Conservation (phyloP, 345 rosid genomes). For the Eucalyptus leucophloia region DNA sequence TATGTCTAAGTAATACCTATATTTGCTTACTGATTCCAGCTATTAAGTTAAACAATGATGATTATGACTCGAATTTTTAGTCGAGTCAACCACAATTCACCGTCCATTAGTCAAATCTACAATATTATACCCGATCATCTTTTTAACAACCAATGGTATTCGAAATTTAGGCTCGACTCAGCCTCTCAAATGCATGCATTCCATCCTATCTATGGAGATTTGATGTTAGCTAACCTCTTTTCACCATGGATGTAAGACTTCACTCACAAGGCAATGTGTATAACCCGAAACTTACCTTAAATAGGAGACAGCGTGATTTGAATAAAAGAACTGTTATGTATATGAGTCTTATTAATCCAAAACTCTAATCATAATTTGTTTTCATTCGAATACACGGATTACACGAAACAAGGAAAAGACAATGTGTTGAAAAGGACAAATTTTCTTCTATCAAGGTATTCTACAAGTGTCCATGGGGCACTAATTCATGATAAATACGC, state of each 20-base stretch:
- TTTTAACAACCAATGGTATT: background rate
- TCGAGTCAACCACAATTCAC: background rate
- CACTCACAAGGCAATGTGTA: background rate
- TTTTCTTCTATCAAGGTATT: background rate
- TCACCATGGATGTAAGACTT: background rate
- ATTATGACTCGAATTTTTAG: background rate
- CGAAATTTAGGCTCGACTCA: background rate
- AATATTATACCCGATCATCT: background rate
- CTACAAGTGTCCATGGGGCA: background rate
- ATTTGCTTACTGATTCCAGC: background rate
- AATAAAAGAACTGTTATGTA: background rate
- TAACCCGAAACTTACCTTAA: background rate
- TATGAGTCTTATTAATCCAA: background rate
- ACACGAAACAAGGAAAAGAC: background rate
- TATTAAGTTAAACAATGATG: background rate
- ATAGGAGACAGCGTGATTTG: background rate
- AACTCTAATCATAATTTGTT: background rate
- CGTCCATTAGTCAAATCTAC: background rate
- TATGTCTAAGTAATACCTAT: background rate
- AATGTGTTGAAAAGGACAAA: background rate
- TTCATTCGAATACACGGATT: background rate
- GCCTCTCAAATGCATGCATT: background rate
- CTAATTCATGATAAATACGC: background rate
- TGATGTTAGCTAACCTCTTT: background rate
- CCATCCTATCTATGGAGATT: background rate